phyloP scores from a whole-genome alignment of 352 stramenopile genomes.

The Phytophthora fragariaefolia region DNA sequence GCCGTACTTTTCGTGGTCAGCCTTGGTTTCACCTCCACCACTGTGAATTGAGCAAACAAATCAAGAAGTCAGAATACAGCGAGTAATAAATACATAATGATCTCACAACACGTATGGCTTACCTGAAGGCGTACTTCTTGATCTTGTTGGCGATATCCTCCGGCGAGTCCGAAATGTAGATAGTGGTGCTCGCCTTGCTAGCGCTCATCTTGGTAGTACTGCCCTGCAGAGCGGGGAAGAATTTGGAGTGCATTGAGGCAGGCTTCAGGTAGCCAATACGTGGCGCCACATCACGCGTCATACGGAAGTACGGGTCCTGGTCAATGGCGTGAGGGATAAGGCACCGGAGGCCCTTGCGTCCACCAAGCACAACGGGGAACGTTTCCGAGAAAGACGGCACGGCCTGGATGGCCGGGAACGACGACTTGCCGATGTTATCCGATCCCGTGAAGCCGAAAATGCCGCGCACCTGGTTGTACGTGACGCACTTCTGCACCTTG shows the following conservation, averaged over 20 bases:
- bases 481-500: constrained; percentile 99
- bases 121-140: constrained; percentile 90
- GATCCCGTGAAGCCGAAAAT: constrained; percentile 99
- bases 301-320: constrained; percentile 98
- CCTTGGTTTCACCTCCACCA: constrained; percentile 97
- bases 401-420: constrained; percentile 99
- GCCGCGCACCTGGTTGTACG: constrained; percentile 96
- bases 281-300: constrained; percentile 99
- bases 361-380: constrained; percentile 94
- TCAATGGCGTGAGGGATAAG: constrained; percentile 99
- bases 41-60: constrained; percentile 67
- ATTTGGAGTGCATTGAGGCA: constrained; percentile 99
- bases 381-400: constrained; percentile 97
- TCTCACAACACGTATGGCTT: constrained; percentile 10
- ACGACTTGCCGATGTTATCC: constrained; percentile 99
- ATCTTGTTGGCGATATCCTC: constrained; percentile 96
- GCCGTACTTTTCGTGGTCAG: constrained; percentile 98
- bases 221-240: constrained; percentile 99
- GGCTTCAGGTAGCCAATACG: constrained; percentile 97
- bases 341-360: constrained; percentile 93
- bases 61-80: constrained; percentile 80
- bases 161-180: constrained; percentile 99
- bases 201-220: constrained; percentile 99
- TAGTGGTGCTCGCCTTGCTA: constrained; percentile 96
- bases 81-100: no score